Conservation (phyloP, 1,284 basidiomycete genomes). For the Fomitopsis palustris region DNA sequence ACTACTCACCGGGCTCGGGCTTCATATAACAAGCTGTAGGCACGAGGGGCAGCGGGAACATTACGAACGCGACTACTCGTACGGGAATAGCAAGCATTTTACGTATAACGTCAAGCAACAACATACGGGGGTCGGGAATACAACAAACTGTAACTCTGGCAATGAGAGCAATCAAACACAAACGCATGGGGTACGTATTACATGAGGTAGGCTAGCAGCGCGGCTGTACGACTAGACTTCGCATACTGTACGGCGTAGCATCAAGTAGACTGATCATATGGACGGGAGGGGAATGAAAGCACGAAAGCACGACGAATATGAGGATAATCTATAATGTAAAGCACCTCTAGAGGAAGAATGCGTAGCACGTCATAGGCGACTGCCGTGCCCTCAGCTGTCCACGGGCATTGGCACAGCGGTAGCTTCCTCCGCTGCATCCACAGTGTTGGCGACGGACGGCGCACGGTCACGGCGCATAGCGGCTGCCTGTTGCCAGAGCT, state of each 20-base stretch:
- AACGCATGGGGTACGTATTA: neutral
- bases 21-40: neutral
- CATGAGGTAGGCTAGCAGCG: neutral
- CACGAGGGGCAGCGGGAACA: neutral
- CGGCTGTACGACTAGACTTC: neutral
- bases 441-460: neutral
- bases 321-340: neutral
- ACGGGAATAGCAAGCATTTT: neutral
- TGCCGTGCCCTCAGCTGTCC: neutral
- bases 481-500: constrained; percentile 41
- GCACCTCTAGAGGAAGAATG: neutral
- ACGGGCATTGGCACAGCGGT: neutral
- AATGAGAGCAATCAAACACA: neutral
- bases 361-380: neutral
- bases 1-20: neutral
- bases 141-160: neutral
- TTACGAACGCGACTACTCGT: neutral
- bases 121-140: neutral
- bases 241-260: neutral
- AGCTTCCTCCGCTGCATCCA: neutral
- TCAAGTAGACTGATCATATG: neutral
- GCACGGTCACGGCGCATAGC: neutral
- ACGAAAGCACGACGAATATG: neutral
- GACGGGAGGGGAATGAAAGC: neutral
- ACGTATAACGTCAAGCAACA: neutral